Base-by-base conservation (phyloP, 352 stramenopile genomes). In the Phytophthora palmivora region DNA sequence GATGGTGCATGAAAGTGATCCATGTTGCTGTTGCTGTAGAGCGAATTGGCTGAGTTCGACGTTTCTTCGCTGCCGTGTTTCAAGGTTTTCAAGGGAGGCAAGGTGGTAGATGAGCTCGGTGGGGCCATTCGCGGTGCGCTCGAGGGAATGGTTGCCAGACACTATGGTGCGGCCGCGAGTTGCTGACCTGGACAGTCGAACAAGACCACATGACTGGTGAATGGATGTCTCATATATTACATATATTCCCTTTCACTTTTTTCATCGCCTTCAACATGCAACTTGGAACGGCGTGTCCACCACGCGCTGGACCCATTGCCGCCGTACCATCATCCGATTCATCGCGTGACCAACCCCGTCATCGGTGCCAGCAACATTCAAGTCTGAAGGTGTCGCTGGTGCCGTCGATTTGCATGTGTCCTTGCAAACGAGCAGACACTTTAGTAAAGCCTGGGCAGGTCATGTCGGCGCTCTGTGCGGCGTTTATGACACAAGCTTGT, bases 51-150 rank as follows among this genome's bases (percentile, higher is more conserved):
- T 26, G 58, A 61, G 43, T 91, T 78, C 63, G 80, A 85, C 11
- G 87, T 98, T 52, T 73, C 71, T 15, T 80, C 84, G 32, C 94
- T 98, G 82, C 95, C 94, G 3, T 98, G 88, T 18, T 98, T 98
- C 72, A 92, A 98, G 64, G 86, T 98, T 43, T 98, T 89, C 70
- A 96, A 96, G 72, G 55, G 70, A 21, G 90, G 90, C 55, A 72
- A 79, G 21, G 91, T 84, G 52, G 82, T 97, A 7, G 87, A 97
- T 42, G 81, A 97, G 70, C 62, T 97, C 21, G 70, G 68, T 10
- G 92, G 88, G 39, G 89, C 90, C 38, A 89, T 91, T 59, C 51
- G 72, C 33, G 65, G 64, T 43, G 77, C 76, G 38, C 70, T 91
- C 9, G 76, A 84, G 66, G 67, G 63, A 56, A 82, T 88, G 53